Percentiles rank a stretch among this genome's conserved stretches.
Evolutionary conservation across 2,329 filamentous ascomycete genomes (phyloP).

Genomic region (Cladosporium sp.): DNA sequence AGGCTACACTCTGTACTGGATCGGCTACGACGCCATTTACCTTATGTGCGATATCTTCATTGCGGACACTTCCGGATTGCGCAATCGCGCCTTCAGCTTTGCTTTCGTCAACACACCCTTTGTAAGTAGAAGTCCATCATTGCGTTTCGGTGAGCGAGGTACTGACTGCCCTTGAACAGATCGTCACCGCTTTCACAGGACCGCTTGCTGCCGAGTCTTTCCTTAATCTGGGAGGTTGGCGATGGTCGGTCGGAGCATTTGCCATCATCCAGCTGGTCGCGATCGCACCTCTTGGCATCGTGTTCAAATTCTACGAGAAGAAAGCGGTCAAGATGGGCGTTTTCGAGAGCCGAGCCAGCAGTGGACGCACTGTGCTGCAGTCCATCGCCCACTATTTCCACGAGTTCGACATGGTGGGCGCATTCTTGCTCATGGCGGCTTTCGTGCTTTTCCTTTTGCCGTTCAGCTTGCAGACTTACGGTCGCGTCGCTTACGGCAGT

Average conservation of each 20-base stretch:
- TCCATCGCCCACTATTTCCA: conserved; percentile 52
- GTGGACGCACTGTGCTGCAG: conserved; percentile 45
- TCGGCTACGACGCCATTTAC: conserved; percentile 18
- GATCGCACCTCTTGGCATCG: conserved; percentile 57
- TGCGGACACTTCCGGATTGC: conserved; percentile 62
- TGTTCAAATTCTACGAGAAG: conserved; percentile 56
- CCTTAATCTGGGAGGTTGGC: conserved; percentile 46
- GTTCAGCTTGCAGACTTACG: conserved; percentile 50
- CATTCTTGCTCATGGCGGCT: conserved; percentile 57
- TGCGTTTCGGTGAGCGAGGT: not conserved
- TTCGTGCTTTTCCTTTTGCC: conserved; percentile 63
- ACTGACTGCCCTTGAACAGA: conserved; percentile 33
- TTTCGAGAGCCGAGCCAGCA: conserved; percentile 37
- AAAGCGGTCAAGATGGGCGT: conserved; percentile 57
- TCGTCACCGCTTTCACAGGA: conserved; percentile 21
- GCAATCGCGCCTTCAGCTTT: conserved; percentile 61
- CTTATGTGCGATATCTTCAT: conserved; percentile 50
- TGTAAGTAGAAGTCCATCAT: conserved; percentile 52
- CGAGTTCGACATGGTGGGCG: conserved; percentile 62
- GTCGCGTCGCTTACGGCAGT: conserved; percentile 18
- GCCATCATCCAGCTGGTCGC: conserved; percentile 60
- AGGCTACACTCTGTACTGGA: conserved; percentile 22
- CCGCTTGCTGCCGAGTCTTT: conserved; percentile 22
- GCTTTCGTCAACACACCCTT: conserved; percentile 62
- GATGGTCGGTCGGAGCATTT: conserved; percentile 66